Base-by-base conservation (phyloP, 805 yeast species). In the Barnettozyma sp. region DNA sequence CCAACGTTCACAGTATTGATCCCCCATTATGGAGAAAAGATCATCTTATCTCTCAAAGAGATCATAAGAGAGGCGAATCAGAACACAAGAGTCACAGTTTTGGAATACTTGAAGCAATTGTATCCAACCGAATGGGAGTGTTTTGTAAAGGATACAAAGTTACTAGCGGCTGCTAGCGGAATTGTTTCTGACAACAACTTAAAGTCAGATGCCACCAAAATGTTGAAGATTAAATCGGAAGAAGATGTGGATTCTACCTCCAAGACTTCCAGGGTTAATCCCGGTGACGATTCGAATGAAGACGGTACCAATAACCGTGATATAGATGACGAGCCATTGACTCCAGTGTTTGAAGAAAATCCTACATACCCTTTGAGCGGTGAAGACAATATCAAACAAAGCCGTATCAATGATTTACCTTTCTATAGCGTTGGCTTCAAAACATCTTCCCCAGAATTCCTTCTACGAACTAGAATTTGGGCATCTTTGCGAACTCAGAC, bases 21-120 rank as follows among this genome's bases (percentile, higher is more conserved):
- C 25, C 97, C 97, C 7, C 96, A 87, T 56, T 87, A 81, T 56
- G 68, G 80, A 4, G 97, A 87, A 56, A 86, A 80, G 59, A 84
- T 87, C 33, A 65, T 82, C 17, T 62, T 86, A 34, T 72, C 85
- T 4, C 64, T 87, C 43, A 75, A 73, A 47, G 95, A 87, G 54
- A 76, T 85, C 14, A 83, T 87, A 40, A 74, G 76, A 47, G 85
- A 79, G 56, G 70, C 66, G 14, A 78, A 73, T 42, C 71, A 67
- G 32, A 70, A 70, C 45, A 70, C 52, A 70, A 70, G 47, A 92
- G 85, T 60, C 92, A 81, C 95, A 0, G 58, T 83, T n/a, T 61
- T 86, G 23, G 95, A 86, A 46, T 86, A 86, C 51, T 64, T 86
- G 47, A 83, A 84, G 48, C 71, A 72, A 35, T 63, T 85, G 36